Conservation (phyloP, 495 filamentous ascomycete genomes). For the Aspergillus baeticus region DNA sequence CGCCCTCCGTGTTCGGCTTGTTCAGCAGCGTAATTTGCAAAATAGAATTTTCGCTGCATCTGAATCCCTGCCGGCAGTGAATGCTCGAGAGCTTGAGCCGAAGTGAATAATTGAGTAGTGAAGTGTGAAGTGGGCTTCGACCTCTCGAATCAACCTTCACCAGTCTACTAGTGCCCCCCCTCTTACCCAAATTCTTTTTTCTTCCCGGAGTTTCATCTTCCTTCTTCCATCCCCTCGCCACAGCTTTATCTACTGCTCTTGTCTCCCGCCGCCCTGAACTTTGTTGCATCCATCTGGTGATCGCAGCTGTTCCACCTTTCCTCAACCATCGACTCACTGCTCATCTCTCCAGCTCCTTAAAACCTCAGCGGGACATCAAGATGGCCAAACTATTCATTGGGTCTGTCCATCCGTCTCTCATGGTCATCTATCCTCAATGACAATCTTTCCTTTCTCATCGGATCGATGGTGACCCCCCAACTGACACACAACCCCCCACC, state of each 20-base stretch:
- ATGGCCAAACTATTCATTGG: constrained; percentile 94
- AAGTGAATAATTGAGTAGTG: background rate
- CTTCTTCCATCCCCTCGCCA: constrained; percentile 5
- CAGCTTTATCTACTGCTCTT: constrained; percentile 5
- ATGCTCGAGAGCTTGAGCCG: background rate
- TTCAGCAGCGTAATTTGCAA: too few relatives aligned
- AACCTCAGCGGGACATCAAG: constrained; percentile 25
- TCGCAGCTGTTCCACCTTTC: constrained; percentile 6
- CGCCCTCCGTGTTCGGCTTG: background rate
- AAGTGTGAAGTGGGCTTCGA: too few relatives aligned
- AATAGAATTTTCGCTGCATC: background rate
- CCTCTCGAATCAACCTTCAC: background rate
- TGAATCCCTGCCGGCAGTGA: constrained; percentile 17
- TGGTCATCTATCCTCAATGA: constrained; percentile 11
- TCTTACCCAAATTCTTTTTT: constrained; percentile 11
- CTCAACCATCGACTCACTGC: constrained; percentile 13
- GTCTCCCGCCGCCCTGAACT: background rate
- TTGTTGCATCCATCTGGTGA: constrained; percentile 2
- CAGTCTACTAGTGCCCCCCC: constrained; percentile 9
- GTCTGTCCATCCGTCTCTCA: constrained; percentile 40
- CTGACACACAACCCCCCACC: background rate
- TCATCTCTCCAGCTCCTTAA: constrained; percentile 26
- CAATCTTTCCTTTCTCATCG: constrained; percentile 23
- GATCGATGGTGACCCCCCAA: constrained; percentile 22
- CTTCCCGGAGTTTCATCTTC: background rate